Percentiles rank a stretch among this genome's conserved stretches.
Conservation (phyloP, 352 stramenopile species). For the Phytophthora podocarpi region DNA sequence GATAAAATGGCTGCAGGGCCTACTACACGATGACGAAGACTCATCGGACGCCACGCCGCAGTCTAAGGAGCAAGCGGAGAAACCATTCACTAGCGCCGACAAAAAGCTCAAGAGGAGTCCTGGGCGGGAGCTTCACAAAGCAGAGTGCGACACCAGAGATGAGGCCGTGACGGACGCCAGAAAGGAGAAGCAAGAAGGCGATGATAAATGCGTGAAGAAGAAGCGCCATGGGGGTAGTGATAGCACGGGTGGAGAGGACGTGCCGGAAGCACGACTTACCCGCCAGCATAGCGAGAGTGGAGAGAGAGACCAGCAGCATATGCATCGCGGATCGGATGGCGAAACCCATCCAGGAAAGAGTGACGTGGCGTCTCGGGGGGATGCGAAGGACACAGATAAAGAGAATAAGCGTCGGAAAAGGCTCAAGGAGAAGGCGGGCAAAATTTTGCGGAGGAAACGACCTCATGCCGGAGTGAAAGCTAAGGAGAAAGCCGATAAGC, state of each 20-base stretch:
- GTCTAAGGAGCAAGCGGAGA: background rate
- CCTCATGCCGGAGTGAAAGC: background rate
- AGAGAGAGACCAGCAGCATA: background rate
- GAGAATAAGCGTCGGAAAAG: background rate
- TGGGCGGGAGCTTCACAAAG: background rate
- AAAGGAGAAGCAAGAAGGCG: background rate
- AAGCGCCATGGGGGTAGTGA: background rate
- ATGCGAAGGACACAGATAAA: background rate
- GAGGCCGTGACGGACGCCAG: background rate
- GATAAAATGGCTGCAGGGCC: background rate
- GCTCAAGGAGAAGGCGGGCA: background rate
- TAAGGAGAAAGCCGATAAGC: background rate
- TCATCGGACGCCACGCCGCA: slow-evolving; percentile 18
- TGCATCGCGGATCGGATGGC: background rate
- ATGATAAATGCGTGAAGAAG: no score
- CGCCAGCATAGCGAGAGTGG: background rate
- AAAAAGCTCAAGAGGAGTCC: slow-evolving; percentile 5
- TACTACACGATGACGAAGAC: slow-evolving; percentile 9
- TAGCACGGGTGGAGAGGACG: background rate
- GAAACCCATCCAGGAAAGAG: background rate
- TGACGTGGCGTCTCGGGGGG: background rate
- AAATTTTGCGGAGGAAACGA: slow-evolving; percentile 4
- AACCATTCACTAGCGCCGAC: background rate
- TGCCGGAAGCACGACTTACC: no score
- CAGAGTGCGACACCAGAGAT: background rate